Evolutionary conservation across 2,329 filamentous ascomycete species (phyloP), one percentile per base, ranked within the genome.

Genomic region (Lachnellula suecica): DNA sequence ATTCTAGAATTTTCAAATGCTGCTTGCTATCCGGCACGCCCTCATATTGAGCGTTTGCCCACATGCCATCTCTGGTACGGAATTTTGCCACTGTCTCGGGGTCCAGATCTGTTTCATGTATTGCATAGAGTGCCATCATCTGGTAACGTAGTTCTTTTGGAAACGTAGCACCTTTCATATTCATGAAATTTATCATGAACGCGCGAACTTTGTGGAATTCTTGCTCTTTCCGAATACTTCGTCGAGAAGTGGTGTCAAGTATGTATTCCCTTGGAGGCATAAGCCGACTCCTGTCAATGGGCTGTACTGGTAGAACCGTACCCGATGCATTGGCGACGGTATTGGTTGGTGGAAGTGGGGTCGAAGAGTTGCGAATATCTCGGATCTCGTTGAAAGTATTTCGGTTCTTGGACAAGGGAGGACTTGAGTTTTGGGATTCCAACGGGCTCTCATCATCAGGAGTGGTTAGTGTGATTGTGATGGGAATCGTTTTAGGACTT

Each of bases 111-210:
- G 24, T 11, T 19, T 65, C 56, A 2, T 27, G 23, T 22, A 66
- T 65, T 6, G 48, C 31, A 27, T 66, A 66, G 1, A 59, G 31
- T 11, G 59, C 55, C 61, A 66, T 63, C 43, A 66, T 59, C 1
- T 52, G 46, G 2, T 11, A 19, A 1, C 63, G 41, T 3, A 65
- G 35, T 25, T 59, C 59, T 6, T 41, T 41, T 3, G 59, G 60
- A 17, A 66, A 59, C 9, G 53, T 46, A 24, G 59, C 43, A 11
- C 59, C 57, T 51, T 64, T 62, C 1, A 47, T 41, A 17, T 63
- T 65, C 40, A 66, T 49, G 47, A 62, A 60, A 2, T 44, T 22
- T 23, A 64, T 57, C 22, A 64, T 55, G 47, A 60, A 66, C 25
- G 55, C 49, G 15, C 60, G 47, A 19, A 64, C 51, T 23, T 63